Evolutionary conservation across 2,329 filamentous ascomycete genomes (phyloP), one percentile per base, ranked within the genome.

Genomic region (Pseudonectria foliicola): DNA sequence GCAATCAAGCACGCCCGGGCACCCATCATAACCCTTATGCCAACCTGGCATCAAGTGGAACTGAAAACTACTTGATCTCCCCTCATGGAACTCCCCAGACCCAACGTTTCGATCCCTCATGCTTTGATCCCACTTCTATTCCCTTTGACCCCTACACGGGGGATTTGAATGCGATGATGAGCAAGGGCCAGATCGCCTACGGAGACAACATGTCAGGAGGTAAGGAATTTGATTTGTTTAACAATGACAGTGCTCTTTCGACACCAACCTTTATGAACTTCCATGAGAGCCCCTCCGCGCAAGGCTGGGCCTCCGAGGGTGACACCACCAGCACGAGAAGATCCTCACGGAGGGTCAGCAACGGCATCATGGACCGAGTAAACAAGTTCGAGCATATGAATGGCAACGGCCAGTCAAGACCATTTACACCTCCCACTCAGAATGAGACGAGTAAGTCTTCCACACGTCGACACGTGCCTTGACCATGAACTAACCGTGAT

Each of bases 1-100:
- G 77, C 75, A 75, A 79, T 44, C 61, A 64, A 75, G 76, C 77
- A 76, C 80, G 84, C 78, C 82, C 82, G 77, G 81, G 82, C 75
- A 71, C 59, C 39, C 48, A 50, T 4, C 53, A 56, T 18, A 41
- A 56, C 48, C 54, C 56, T 38, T 55, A 57, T 40, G 48, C 49
- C 45, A 46, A 53, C 40, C 42, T 58, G 48, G 48, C 59, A 40
- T 42, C 54, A 38, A 55, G 54, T 45, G 53, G 57, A 42, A 66
- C 64, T 62, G 75, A 75, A 56, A 70, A 64, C 61, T 80, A 75
- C 51, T 60, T 77, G 27, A 61, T 75, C 47, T 75, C 75, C 33
- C 72, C 75, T 29, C 64, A 71, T 53, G 64, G 64, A 46, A 75
- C 73, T 37, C 72, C 74, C 25, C 68, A 75, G 42, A 58, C 65